phyloP scores from a whole-genome alignment of 2,329 filamentous ascomycete species.

The Alternaria brassicae region DNA sequence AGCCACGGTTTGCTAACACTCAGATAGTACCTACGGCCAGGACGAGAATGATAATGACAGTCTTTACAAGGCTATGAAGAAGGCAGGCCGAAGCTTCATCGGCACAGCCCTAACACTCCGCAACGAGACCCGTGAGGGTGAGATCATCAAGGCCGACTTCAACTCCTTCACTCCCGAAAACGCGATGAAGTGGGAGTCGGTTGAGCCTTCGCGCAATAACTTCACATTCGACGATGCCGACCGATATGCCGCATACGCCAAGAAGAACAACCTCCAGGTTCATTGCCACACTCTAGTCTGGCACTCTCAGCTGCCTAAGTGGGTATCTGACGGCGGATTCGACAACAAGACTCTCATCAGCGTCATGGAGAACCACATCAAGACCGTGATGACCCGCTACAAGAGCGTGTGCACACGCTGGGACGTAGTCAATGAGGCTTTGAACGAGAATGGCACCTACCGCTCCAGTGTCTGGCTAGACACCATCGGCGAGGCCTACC shows the following conservation, averaged over 20 bases:
- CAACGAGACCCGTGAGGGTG: conserved; percentile 32
- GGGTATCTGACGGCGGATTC: conserved; percentile 48
- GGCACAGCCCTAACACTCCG: conserved; percentile 39
- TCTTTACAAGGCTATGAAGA: conserved; percentile 35
- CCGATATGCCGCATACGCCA: conserved; percentile 44
- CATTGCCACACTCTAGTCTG: conserved; percentile 54
- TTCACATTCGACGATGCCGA: conserved; percentile 52
- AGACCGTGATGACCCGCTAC: conserved; percentile 48
- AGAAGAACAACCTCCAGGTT: conserved; percentile 43
- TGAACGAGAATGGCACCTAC: conserved; percentile 54
- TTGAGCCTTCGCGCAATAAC: conserved; percentile 46
- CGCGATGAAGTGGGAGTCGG: conserved; percentile 47
- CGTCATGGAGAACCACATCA: conserved; percentile 54
- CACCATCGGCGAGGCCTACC: conserved; percentile 54
- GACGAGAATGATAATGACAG: conserved; percentile 22
- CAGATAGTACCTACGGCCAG: conserved; percentile 6
- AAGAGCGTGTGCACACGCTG: conserved; percentile 50
- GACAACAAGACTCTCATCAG: conserved; percentile 52
- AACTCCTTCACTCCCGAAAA: conserved; percentile 38
- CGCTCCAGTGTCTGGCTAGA: conserved; percentile 52
- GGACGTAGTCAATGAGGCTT: conserved; percentile 51
- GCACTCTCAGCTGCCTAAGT: conserved; percentile 52
- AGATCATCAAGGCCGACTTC: conserved; percentile 39
- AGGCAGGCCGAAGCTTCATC: conserved; percentile 32
- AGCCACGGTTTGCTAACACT: not conserved